These are phyloP conservation scores for Chlamydomonas sphaeroides DNA, from an alignment of 139 green algal species.

Conservation along the genomic window DNA sequence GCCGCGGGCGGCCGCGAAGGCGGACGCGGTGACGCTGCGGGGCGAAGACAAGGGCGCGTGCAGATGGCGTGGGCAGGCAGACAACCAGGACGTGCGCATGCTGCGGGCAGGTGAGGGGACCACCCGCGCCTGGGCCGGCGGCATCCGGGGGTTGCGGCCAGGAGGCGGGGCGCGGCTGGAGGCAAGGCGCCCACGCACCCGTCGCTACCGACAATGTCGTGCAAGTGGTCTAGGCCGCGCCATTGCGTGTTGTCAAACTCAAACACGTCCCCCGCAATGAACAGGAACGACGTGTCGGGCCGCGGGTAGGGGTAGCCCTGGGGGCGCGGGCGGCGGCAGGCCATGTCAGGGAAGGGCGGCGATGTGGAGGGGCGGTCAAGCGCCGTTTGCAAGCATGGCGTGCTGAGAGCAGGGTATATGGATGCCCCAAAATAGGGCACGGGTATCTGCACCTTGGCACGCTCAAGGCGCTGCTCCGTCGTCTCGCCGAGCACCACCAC, in stretches of 20 bases:
- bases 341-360: too few species aligned
- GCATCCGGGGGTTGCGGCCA: too few species aligned
- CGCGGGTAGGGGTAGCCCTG: conserved; percentile 71
- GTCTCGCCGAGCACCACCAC: conserved; percentile 3
- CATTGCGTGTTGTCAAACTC: conserved; percentile 54
- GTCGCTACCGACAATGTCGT: neutral
- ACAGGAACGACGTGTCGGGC: conserved; percentile 64
- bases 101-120: too few species aligned
- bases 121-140: too few species aligned
- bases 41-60: too few species aligned
- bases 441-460: conserved; percentile 41
- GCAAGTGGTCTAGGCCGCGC: conserved; percentile 13
- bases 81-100: too few species aligned
- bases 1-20: neutral
- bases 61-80: too few species aligned
- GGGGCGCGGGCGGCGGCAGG: too few species aligned
- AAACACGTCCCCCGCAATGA: conserved; percentile 50
- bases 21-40: neutral
- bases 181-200: neutral
- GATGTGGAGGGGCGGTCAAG: too few species aligned
- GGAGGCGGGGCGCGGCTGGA: neutral
- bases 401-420: too few species aligned
- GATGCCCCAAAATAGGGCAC: too few species aligned
- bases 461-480: neutral
- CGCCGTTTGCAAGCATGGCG: too few species aligned